Percentiles rank a stretch among this genome's conserved stretches.
phyloP scores from a whole-genome alignment of 805 yeast genomes.

The Hermanozyma aechmeae region DNA sequence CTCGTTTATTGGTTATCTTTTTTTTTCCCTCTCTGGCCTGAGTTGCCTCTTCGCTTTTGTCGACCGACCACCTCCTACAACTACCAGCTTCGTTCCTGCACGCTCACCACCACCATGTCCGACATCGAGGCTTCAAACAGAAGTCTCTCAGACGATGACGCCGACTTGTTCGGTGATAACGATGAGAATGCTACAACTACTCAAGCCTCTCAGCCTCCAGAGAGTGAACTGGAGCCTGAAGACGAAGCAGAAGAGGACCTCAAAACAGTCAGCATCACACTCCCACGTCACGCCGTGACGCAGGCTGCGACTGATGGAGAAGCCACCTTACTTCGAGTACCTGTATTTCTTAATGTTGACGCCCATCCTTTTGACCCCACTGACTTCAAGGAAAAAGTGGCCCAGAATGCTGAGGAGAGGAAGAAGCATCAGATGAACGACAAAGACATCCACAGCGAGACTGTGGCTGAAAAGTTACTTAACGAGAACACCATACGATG shows the following conservation, averaged over 20 bases:
- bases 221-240: conserved; percentile 1
- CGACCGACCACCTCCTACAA: neutral
- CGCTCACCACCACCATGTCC: conserved; percentile 12
- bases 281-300: conserved; percentile 43
- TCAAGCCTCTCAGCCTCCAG: neutral
- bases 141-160: conserved; percentile 13
- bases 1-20: neutral
- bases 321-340: conserved; percentile 53
- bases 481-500: conserved; percentile 88
- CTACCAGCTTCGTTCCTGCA: neutral
- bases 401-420: conserved; percentile 24
- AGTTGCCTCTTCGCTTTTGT: conserved; percentile 4
- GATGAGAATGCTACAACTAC: conserved; percentile 12
- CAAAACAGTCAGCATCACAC: conserved; percentile 27
- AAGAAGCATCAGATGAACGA: conserved; percentile 20
- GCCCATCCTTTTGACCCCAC: conserved; percentile 80
- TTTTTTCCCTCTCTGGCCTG: conserved; percentile 1
- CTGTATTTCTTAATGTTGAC: conserved; percentile 74
- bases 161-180: conserved; percentile 27
- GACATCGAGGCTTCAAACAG: conserved; percentile 13
- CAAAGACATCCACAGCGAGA: conserved; percentile 36
- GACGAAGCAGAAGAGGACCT: conserved; percentile 22
- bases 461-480: conserved; percentile 51
- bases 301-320: conserved; percentile 24
- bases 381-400: conserved; percentile 45